Evolutionary conservation across 169 alveolate genomes (phyloP).

Genomic region (Babesia gibsoni): DNA sequence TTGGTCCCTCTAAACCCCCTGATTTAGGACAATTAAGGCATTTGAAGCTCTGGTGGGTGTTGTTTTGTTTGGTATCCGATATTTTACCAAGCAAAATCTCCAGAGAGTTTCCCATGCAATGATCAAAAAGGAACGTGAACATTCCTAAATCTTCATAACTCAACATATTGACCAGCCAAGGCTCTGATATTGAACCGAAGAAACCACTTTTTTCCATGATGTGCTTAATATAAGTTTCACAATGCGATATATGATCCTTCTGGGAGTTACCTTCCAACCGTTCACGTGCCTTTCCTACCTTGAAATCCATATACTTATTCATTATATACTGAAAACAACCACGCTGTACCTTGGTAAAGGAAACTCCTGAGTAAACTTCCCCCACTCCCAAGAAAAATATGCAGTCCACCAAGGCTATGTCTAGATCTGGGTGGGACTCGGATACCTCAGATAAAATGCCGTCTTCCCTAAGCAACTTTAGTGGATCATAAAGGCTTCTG

Average conservation of each 20-base stretch:
- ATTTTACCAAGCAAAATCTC: slow-evolving; percentile 19
- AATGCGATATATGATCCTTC: background rate
- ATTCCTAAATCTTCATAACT: background rate
- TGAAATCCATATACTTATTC: slow-evolving; percentile 9
- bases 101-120: background rate
- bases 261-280: background rate
- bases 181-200: background rate
- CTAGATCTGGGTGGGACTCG: background rate
- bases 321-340: background rate
- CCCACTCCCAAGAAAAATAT: slow-evolving; percentile 16
- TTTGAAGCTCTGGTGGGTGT: background rate
- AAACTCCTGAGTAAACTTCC: slow-evolving; percentile 12
- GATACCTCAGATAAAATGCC: background rate
- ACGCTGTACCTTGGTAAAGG: slow-evolving; percentile 22
- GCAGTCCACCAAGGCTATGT: slow-evolving; percentile 19
- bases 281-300: background rate
- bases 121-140: slow-evolving; percentile 15
- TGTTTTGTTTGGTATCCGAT: background rate
- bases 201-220: slow-evolving; percentile 3
- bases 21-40: slow-evolving; percentile 23
- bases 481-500: slow-evolving; percentile 30
- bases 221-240: background rate
- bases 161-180: background rate
- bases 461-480: slow-evolving; percentile 27
- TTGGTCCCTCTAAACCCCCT: slow-evolving; percentile 16